Conservation (phyloP, 2,329 filamentous ascomycete species). For the Rhynchosporium agropyri region DNA sequence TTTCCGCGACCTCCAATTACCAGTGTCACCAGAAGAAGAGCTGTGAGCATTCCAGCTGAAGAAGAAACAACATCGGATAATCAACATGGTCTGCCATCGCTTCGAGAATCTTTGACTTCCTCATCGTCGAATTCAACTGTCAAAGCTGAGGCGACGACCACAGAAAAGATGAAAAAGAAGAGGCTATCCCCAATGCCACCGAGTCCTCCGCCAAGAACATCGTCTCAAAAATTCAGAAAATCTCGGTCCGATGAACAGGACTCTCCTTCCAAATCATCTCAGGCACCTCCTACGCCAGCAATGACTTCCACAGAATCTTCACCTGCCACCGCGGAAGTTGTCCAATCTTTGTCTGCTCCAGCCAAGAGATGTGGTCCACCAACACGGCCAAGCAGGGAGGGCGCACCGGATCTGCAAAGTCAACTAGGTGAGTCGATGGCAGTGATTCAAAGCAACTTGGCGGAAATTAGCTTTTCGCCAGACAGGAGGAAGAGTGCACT, state of each 20-base stretch:
- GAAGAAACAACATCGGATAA: conserved; percentile 51
- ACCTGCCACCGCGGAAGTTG: conserved; percentile 23
- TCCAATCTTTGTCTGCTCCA: not conserved
- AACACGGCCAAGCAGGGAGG: conserved; percentile 67
- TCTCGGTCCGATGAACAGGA: conserved; percentile 44
- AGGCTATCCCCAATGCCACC: conserved; percentile 54
- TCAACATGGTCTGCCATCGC: conserved; percentile 61
- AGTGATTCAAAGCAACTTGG: conserved; percentile 64
- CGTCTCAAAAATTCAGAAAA: conserved; percentile 57
- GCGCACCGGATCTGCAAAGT: conserved; percentile 62
- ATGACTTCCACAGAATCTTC: conserved; percentile 21
- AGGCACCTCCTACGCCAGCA: conserved; percentile 35
- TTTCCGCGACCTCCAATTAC: conserved; percentile 59
- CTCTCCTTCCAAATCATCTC: conserved; percentile 46
- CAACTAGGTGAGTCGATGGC: conserved; percentile 55
- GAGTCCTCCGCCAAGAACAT: conserved; percentile 64
- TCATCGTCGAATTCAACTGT: conserved; percentile 74
- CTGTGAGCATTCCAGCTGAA: conserved; percentile 58
- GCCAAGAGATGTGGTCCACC: conserved; percentile 47
- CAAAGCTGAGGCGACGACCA: conserved; percentile 53
- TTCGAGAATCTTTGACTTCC: conserved; percentile 70
- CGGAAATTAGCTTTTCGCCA: conserved; percentile 32
- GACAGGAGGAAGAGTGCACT: conserved; percentile 35
- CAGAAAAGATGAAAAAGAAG: conserved; percentile 49
- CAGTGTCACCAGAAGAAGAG: conserved; percentile 53